Evolutionary conservation across 306 rosid genomes (phyloP).

Genomic region (Lithocarpus polystachyus): DNA sequence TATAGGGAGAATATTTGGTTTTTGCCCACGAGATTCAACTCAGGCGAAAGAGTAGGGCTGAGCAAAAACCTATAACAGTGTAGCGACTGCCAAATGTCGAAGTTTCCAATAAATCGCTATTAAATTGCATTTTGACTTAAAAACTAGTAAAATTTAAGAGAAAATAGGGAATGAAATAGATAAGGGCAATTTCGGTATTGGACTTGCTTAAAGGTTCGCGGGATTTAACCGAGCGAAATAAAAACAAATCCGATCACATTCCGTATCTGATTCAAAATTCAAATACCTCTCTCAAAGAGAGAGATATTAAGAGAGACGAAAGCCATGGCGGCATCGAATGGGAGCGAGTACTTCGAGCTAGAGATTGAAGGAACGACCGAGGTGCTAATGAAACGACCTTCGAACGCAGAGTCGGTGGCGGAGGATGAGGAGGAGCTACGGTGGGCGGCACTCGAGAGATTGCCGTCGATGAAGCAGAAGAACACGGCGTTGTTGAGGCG

Average conservation of each 20-base stretch:
- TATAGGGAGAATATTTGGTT: too few relatives aligned
- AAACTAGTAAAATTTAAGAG: background rate
- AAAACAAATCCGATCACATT: background rate
- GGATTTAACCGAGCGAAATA: background rate
- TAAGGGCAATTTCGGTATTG: slow-evolving; percentile 13
- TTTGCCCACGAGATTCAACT: too few relatives aligned
- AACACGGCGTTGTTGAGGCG: slow-evolving; percentile 53
- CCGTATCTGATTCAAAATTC: background rate
- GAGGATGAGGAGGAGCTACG: slow-evolving; percentile 66
- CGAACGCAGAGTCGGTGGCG: slow-evolving; percentile 61
- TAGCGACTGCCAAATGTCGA: too few relatives aligned
- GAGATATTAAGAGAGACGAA: background rate
- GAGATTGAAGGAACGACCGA: slow-evolving; percentile 21
- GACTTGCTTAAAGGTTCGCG: slow-evolving; percentile 7
- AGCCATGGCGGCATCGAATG: slow-evolving; percentile 75
- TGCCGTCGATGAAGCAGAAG: slow-evolving; percentile 57
- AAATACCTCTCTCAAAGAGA: too few relatives aligned
- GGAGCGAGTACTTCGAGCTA: slow-evolving; percentile 67
- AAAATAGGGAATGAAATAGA: background rate
- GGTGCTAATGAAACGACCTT: slow-evolving; percentile 54
- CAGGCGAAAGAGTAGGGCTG: too few relatives aligned
- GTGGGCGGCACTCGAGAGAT: slow-evolving; percentile 64
- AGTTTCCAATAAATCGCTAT: too few relatives aligned
- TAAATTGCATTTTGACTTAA: too few relatives aligned
- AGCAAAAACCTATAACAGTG: too few relatives aligned